phyloP scores from a whole-genome alignment of 2,329 filamentous ascomycete genomes.

The Fusarium napiforme region DNA sequence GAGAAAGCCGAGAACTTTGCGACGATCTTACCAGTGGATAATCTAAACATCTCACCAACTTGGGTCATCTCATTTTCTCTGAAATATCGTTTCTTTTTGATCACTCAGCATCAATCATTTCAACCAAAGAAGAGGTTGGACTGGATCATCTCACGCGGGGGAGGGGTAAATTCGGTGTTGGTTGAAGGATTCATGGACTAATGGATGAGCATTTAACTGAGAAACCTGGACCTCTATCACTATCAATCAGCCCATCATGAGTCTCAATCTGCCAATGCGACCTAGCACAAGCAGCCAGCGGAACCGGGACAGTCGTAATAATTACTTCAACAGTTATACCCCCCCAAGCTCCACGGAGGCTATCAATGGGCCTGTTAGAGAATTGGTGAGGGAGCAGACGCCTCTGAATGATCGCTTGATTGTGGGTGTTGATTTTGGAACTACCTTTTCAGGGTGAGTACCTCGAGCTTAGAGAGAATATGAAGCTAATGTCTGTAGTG shows the following conservation, averaged over 20 bases:
- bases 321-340: conserved; percentile 66
- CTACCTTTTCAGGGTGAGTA: conserved; percentile 81
- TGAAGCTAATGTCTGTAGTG: conserved; percentile 48
- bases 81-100: neutral
- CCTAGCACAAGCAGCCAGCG: conserved; percentile 58
- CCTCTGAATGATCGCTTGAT: conserved; percentile 72
- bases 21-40: neutral
- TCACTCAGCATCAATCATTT: conserved; percentile 2
- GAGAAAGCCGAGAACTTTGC: conserved; percentile 26
- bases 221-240: conserved; percentile 9
- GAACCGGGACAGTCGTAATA: conserved; percentile 64
- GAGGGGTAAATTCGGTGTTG: conserved; percentile 40
- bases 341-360: conserved; percentile 69
- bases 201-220: conserved; percentile 5
- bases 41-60: neutral
- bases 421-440: conserved; percentile 85
- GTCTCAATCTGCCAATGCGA: conserved; percentile 63
- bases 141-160: conserved; percentile 32
- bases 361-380: conserved; percentile 70
- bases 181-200: conserved; percentile 29
- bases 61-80: neutral
- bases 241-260: conserved; percentile 53
- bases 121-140: conserved; percentile 7
- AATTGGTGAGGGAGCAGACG: conserved; percentile 63
- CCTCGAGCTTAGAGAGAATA: neutral